A percentile compares a stretch with the other conserved stretches of the same genome.
These are phyloP conservation scores for Ceratobasidium theobromae DNA, from an alignment of 1,284 basidiomycete genomes.

Conservation along the genomic window DNA sequence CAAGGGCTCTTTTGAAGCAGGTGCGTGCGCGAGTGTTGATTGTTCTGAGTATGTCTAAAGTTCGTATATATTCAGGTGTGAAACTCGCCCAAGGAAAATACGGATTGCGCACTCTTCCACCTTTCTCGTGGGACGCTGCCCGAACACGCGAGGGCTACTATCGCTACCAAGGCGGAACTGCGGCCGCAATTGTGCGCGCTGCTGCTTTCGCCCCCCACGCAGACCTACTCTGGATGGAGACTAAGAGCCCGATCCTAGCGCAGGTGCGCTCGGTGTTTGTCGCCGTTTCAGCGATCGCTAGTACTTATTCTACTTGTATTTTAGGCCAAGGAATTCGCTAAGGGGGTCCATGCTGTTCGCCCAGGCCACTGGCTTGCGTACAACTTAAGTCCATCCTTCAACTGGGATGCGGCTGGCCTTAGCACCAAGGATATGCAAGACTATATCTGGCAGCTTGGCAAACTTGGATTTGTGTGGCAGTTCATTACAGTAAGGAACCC, in stretches of 20 bases:
- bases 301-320: background rate
- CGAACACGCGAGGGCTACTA: slow-evolving; percentile 95
- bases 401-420: slow-evolving; percentile 90
- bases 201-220: slow-evolving; percentile 93
- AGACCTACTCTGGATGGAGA: slow-evolving; percentile 97
- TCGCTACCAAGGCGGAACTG: slow-evolving; percentile 95
- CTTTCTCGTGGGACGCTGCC: slow-evolving; percentile 86
- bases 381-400: slow-evolving; percentile 91
- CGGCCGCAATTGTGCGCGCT: slow-evolving; percentile 90
- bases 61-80: background rate
- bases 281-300: no score
- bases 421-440: slow-evolving; percentile 82
- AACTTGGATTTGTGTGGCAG: slow-evolving; percentile 94
- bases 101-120: slow-evolving; percentile 65
- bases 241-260: slow-evolving; percentile 90
- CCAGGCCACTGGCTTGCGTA: slow-evolving; percentile 94
- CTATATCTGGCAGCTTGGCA: slow-evolving; percentile 92
- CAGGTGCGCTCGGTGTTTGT: slow-evolving; percentile 52
- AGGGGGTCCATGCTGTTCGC: slow-evolving; percentile 77
- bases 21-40: background rate
- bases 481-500: slow-evolving; percentile 84
- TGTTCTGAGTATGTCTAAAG: background rate
- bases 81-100: slow-evolving; percentile 54
- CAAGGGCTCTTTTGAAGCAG: slow-evolving; percentile 20
- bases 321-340: slow-evolving; percentile 83